These are phyloP conservation scores for Porogramme epimiltina DNA, from an alignment of 1,284 basidiomycete genomes.

Conservation along the genomic window DNA sequence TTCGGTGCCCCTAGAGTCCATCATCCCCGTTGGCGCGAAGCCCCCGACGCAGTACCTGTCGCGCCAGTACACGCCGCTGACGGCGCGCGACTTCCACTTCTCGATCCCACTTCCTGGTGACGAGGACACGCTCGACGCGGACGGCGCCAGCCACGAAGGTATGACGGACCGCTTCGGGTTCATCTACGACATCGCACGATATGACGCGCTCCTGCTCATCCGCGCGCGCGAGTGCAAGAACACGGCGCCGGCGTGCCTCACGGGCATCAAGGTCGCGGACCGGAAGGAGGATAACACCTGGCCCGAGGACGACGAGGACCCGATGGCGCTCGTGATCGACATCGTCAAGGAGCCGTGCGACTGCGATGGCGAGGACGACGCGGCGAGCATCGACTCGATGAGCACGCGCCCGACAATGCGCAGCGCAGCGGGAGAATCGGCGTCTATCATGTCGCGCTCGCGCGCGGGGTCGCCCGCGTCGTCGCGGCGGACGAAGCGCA, in stretches of 20 bases:
- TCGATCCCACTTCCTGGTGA: conserved; percentile 60
- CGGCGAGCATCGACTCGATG: conserved; percentile 28
- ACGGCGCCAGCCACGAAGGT: conserved; percentile 58
- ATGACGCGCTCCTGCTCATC: conserved; percentile 78
- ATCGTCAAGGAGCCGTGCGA: conserved; percentile 63
- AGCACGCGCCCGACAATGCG: conserved; percentile 29
- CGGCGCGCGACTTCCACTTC: conserved; percentile 68
- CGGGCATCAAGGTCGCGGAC: conserved; percentile 86
- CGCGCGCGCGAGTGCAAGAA: conserved; percentile 74
- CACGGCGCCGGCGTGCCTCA: conserved; percentile 81
- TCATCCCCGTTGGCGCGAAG: conserved; percentile 82
- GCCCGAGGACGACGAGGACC: conserved; percentile 58
- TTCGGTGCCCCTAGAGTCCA: conserved; percentile 88
- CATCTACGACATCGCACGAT: conserved; percentile 84
- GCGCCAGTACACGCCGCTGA: conserved; percentile 69
- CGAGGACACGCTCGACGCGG: conserved; percentile 54
- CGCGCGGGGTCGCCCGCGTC: conserved; percentile 53
- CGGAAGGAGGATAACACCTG: conserved; percentile 75
- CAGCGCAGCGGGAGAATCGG: conserved; percentile 11
- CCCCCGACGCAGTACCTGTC: conserved; percentile 86
- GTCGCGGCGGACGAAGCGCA: conserved; percentile 47
- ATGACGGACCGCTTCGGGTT: conserved; percentile 95
- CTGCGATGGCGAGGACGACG: conserved; percentile 44
- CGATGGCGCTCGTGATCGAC: conserved; percentile 41
- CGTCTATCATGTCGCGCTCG: conserved; percentile 25